These are phyloP conservation scores for Hirsutella rhossiliensis DNA, from an alignment of 2,329 filamentous ascomycete species.

Conservation along the genomic window DNA sequence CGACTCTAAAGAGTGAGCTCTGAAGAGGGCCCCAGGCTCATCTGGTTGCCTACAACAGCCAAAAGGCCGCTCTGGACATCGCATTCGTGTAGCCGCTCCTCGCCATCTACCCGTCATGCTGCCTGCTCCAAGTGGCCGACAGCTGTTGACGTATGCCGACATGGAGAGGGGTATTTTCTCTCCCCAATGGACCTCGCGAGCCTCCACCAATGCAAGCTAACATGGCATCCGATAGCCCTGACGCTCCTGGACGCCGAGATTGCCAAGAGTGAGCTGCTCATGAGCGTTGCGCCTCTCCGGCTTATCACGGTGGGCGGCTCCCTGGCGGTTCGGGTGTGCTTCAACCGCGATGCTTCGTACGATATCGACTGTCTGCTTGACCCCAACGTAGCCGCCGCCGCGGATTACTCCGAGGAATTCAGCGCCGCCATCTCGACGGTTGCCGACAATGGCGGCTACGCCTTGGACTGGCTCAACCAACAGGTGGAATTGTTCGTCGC, in stretches of 20 bases:
- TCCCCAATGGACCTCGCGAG: no score
- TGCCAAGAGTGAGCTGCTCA: slow-evolving; percentile 11
- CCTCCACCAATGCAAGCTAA: no score
- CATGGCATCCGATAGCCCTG: slow-evolving; percentile 5
- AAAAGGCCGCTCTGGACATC: no score
- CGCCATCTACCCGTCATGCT: no score
- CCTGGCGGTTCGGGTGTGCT: slow-evolving; percentile 11
- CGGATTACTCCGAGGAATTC: slow-evolving; percentile 10
- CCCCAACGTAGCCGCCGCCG: slow-evolving; percentile 11
- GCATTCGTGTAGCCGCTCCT: no score
- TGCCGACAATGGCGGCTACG: slow-evolving; percentile 1
- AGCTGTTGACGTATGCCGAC: no score
- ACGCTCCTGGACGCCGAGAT: slow-evolving; percentile 10
- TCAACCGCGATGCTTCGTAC: slow-evolving; percentile 9
- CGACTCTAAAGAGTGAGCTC: no score
- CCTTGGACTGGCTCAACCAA: slow-evolving; percentile 12
- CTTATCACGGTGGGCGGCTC: slow-evolving; percentile 13
- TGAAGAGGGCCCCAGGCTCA: no score
- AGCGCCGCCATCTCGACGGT: slow-evolving; percentile 5
- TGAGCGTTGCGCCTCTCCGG: slow-evolving; percentile 14
- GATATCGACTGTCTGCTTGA: slow-evolving; percentile 14
- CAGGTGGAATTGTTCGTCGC: slow-evolving; percentile 10
- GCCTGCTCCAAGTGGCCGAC: no score
- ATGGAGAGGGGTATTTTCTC: no score
- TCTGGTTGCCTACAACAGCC: no score